Evolutionary conservation across 73 alveolate species (phyloP), one percentile per base, ranked within the genome.

Genomic region (Durusdinium trenchii): DNA sequence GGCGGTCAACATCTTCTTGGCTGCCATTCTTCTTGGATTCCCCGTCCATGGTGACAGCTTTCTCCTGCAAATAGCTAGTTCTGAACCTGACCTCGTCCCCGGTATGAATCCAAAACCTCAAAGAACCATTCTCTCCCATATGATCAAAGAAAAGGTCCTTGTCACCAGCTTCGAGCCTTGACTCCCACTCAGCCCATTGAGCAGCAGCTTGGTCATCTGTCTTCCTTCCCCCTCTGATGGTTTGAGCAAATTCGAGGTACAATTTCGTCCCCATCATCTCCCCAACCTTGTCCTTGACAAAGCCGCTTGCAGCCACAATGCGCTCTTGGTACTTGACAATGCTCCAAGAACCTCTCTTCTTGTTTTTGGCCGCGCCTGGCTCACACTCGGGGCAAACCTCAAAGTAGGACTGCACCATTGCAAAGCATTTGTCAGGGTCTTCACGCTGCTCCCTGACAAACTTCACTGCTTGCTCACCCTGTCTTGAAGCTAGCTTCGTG

Each of bases 171-270:
- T 23, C 35, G 20, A 71, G 18, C 84, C 28, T 71, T 71, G 38
- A 9, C 84, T 71, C 84, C 84, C 84, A 71, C 10, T 71, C 84
- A 71, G 84, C 84, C 84, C 84, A 71, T 9, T 23, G 14, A 12
- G 38, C 46, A 16, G 28, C 20, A 16, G 84, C 84, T 71, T 71
- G 48, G 46, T 26, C 84, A 71, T 71, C 38, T 71, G 84, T 32
- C 69, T 57, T 57, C 69, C 23, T 57, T 12, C 69, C 69, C 12
- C 69, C 69, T 16, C 69, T 12, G 43, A 71, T 16, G 43, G 48
- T 71, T 26, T 71, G 38, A 38, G 84, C 38, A 36, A 32, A 36
- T 36, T 71, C 84, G 14, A 71, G 46, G 18, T 36, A 71, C 14
- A 71, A 38, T 71, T 71, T 36, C 46, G 10, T 71, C 14, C 48